phyloP scores from a whole-genome alignment of 257 asterid species.

The Parsonsia alboflavescens region DNA sequence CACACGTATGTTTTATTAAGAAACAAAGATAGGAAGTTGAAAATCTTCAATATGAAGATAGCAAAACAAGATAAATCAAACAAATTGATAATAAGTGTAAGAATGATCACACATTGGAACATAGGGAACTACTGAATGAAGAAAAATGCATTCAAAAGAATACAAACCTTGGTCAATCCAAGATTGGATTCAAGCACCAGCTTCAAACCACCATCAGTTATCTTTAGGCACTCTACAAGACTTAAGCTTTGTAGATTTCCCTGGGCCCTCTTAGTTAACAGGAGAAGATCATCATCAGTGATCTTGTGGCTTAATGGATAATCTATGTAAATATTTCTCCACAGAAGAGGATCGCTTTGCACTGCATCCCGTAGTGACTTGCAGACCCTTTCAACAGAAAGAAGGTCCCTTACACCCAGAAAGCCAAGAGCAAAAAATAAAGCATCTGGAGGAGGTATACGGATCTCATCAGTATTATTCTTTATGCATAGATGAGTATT shows the following conservation, averaged over 20 bases:
- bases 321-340: constrained; percentile 54
- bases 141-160: constrained; percentile 1
- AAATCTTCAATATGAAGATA: background rate
- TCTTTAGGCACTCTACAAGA: constrained; percentile 45
- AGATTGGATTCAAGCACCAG: constrained; percentile 51
- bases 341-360: constrained; percentile 58
- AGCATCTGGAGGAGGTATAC: constrained; percentile 48
- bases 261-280: constrained; percentile 57
- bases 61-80: background rate
- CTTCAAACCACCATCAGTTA: constrained; percentile 48
- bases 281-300: constrained; percentile 50
- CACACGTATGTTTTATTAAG: background rate
- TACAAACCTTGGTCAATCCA: constrained; percentile 53
- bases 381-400: constrained; percentile 68
- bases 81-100: background rate
- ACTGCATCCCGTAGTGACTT: constrained; percentile 53
- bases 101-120: background rate
- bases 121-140: background rate
- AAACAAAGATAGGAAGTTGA: background rate
- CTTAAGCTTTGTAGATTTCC: constrained; percentile 60
- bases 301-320: constrained; percentile 36
- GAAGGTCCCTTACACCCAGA: constrained; percentile 58
- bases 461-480: constrained; percentile 20
- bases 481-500: constrained; percentile 10
- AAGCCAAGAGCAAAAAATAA: constrained; percentile 47